Percentiles rank a stretch among this genome's conserved stretches.
phyloP scores from a whole-genome alignment of 1,284 basidiomycete species.

The Malassezia vespertilionis region DNA sequence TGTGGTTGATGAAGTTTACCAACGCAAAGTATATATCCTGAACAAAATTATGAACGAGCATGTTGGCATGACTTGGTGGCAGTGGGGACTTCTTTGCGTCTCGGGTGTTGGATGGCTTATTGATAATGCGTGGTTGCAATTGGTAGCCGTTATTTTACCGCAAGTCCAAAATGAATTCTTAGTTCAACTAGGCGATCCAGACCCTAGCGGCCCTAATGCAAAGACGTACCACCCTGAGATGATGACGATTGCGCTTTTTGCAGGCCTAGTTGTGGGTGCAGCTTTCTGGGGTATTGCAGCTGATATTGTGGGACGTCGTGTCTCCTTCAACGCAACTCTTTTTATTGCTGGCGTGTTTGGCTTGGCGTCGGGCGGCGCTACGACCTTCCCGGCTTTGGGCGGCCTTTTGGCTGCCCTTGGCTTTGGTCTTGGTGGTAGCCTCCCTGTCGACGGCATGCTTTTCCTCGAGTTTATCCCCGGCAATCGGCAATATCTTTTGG shows the following conservation, averaged over 20 bases:
- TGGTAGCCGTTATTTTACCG: constrained; percentile 40
- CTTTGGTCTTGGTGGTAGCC: constrained; percentile 42
- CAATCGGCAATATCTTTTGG: constrained; percentile 37
- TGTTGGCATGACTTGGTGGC: constrained; percentile 44
- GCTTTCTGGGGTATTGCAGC: constrained; percentile 43
- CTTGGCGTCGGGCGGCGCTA: constrained; percentile 37
- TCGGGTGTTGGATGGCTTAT: constrained; percentile 37
- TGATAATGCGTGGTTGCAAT: constrained; percentile 43
- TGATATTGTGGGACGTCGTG: constrained; percentile 42
- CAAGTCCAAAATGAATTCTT: constrained; percentile 39
- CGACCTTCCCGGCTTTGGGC: constrained; percentile 36
- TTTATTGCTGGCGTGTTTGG: constrained; percentile 44
- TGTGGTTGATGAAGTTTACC: constrained; percentile 36
- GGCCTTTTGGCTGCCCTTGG: constrained; percentile 39
- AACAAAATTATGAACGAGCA: constrained; percentile 46
- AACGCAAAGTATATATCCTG: constrained; percentile 42
- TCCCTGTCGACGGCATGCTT: constrained; percentile 47
- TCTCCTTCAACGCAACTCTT: constrained; percentile 44
- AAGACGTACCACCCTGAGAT: constrained; percentile 20
- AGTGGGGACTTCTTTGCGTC: constrained; percentile 26
- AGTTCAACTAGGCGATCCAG: too few species aligned
- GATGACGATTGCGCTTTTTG: constrained; percentile 40
- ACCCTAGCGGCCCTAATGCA: too few species aligned
- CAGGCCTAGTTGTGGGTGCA: constrained; percentile 41
- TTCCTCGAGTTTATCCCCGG: constrained; percentile 45